Conservation (phyloP, 2,329 filamentous ascomycete species). For the Sarocladiaceae sp. region DNA sequence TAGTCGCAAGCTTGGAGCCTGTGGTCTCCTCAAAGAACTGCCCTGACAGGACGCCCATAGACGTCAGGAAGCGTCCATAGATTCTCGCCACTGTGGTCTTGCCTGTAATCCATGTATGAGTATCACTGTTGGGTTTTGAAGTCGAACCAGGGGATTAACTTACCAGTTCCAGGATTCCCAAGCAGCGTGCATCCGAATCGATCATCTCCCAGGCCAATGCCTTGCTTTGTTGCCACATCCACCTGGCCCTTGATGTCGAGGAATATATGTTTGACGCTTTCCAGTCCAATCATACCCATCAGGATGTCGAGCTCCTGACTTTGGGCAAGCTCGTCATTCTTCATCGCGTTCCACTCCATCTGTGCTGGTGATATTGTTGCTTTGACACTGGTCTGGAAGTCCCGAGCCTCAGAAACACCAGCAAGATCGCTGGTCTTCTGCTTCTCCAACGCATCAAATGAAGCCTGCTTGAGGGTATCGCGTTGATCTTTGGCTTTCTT, state of each 20-base stretch:
- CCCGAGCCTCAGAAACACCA: background rate
- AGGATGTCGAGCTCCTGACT: constrained; percentile 57
- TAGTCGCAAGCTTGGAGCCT: constrained; percentile 60
- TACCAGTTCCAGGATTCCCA: constrained; percentile 73
- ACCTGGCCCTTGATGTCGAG: constrained; percentile 59
- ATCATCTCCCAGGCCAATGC: constrained; percentile 48
- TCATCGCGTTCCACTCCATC: constrained; percentile 53
- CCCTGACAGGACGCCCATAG: constrained; percentile 59
- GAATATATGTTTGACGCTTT: constrained; percentile 62
- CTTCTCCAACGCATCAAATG: background rate
- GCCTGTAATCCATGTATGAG: constrained; percentile 19
- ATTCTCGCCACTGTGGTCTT: constrained; percentile 74
- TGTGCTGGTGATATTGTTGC: background rate
- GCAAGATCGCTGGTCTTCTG: background rate
- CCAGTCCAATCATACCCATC: constrained; percentile 69
- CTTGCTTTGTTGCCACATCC: constrained; percentile 56
- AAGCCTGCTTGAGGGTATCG: background rate
- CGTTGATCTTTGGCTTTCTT: constrained; percentile 22
- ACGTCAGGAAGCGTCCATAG: constrained; percentile 62
- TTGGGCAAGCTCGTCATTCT: constrained; percentile 42
- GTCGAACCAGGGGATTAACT: constrained; percentile 13
- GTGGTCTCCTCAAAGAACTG: constrained; percentile 60
- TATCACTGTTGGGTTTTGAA: background rate
- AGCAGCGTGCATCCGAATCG: constrained; percentile 60
- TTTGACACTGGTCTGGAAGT: background rate